Evolutionary conservation across 2,329 filamentous ascomycete genomes (phyloP), one percentile per base, ranked within the genome.

Genomic region (Xylaria sp.): DNA sequence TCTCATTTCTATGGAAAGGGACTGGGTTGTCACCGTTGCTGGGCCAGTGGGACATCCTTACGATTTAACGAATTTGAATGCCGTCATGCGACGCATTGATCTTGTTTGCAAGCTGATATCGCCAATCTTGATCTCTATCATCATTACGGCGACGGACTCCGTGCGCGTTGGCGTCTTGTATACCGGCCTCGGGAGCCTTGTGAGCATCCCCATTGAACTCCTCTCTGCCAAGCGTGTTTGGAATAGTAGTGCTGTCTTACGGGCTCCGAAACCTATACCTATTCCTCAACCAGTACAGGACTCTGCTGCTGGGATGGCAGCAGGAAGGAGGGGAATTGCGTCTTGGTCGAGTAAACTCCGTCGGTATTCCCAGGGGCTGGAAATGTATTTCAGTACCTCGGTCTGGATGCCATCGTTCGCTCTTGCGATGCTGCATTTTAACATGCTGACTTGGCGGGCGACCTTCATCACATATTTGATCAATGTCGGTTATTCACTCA

Each of bases 401-500:
- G 81, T 82, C 52, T 82, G 81, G 78, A 74, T 82, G 5, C 81
- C 86, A 0, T 88, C 86, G 0, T 77, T 87, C 13, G 81, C 86
- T 2, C 75, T 87, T 8, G 82, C 83, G 10, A 74, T 88, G 3
- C 81, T 88, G 15, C 86, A 88, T 73, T 79, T 88, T 41, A 88
- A 87, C 1, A 85, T 88, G 18, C 78, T 89, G 18, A 84, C 85
- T 0, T 88, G 88, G 73, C 80, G 83, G 0, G 83, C 84, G 1
- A 86, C 86, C 7, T 88, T 88, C 81, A 80, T 87, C 50, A 88
- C 86, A 0, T 89, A 86, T 68, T 78, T 89, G 3, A 80, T 88
- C 3, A 82, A 83, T 46, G 77, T 81, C 3, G 85, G 84, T 0
- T 86, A 86, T 68, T 84, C 78, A 0, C 80, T 86, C 3, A 77